Evolutionary conservation across 352 stramenopile genomes (phyloP), one percentile per base, ranked within the genome.

Genomic region (Phytophthora melonis): DNA sequence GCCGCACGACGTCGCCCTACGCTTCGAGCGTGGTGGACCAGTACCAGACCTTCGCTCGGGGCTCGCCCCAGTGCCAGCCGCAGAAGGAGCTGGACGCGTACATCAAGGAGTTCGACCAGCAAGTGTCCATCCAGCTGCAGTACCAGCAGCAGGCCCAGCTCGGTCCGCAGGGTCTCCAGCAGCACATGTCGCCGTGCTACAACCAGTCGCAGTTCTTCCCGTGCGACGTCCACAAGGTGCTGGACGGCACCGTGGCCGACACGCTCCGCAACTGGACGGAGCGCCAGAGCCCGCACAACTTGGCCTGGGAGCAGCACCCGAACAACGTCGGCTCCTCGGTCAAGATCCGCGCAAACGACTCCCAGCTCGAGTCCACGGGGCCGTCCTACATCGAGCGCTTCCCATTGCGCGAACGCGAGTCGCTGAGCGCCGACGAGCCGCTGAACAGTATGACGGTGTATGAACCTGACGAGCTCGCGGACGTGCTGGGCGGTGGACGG

Each of bases 131-230:
- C 63, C 86, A 92, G 66, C 66, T 94, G 30, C 86, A 88, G 68
- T 93, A 91, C 56, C 87, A 95, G 70, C 87, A 95, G 68, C 77
- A 88, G 58, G 82, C 86, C 4, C 76, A 74, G 18, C 82, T 85
- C 23, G 84, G 83, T 1, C 75, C 80, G 0, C 86, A 92, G 43
- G 89, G 89, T 0, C 69, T 93, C 9, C 87, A 95, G 47, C 84
- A 87, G 47, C 88, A 95, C 64, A 80, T 91, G 72, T 93, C 89
- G 23, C 87, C 87, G 13, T 95, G 89, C 71, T 89, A 84, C 67
- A 95, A 95, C 69, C 88, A 94, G 67, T 90, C 86, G 19, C 84
- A 95, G 70, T 91, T 89, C 69, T 92, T 92, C 62, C 87, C 89
- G 23, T 94, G 89, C 36, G 89, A 95, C 54, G 87, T 93, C 2